phyloP scores from a whole-genome alignment of 441 rosid species.

The Populus hybrid region DNA sequence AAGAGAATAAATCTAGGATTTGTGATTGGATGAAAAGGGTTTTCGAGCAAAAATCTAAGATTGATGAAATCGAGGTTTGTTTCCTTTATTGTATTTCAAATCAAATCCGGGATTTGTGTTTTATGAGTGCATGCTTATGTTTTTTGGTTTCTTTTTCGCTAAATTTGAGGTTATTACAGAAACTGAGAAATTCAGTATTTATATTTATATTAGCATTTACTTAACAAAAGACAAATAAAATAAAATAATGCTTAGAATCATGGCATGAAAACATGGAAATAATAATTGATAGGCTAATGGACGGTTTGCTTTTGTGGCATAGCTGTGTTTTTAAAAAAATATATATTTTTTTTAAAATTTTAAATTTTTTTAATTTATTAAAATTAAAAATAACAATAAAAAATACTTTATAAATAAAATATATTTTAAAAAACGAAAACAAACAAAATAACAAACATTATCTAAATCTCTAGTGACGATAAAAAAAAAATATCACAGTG shows the following conservation, averaged over 20 bases:
- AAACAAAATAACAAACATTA: no score
- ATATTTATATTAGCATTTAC: neutral
- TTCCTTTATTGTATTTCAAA: constrained; percentile 6
- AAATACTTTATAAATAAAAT: no score
- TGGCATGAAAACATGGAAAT: no score
- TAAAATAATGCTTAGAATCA: no score
- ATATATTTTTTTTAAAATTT: no score
- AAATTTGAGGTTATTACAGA: constrained; percentile 13
- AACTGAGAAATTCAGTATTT: neutral
- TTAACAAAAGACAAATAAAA: neutral
- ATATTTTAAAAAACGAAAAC: no score
- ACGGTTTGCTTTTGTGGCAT: neutral
- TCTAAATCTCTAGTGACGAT: no score
- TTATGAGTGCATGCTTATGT: neutral
- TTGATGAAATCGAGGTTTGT: constrained; percentile 20
- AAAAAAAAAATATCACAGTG: no score
- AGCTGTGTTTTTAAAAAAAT: neutral
- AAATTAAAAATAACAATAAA: no score
- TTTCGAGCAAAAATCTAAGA: neutral
- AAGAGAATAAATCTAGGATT: constrained; percentile 40
- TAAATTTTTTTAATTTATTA: no score
- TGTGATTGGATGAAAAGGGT: constrained; percentile 15
- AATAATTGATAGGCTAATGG: neutral
- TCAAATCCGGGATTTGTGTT: constrained; percentile 23
- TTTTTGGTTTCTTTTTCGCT: neutral